Evolutionary conservation across 192 early-diverging fungal genomes (phyloP), one percentile per base, ranked within the genome.

Genomic region (Diversispora epigaea): DNA sequence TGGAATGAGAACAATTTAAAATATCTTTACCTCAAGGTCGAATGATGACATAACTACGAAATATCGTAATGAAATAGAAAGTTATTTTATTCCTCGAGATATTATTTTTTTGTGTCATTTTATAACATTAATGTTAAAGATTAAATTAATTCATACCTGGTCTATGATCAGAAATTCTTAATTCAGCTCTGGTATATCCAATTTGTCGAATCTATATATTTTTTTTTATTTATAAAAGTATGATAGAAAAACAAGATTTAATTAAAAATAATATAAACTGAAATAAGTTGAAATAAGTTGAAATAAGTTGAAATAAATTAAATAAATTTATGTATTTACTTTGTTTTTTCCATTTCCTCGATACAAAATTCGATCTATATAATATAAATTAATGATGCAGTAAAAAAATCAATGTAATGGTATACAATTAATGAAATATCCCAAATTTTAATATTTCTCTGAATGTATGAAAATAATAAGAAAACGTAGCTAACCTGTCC

Each of bases 151-250:
- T 21, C 12, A 50, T 25, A 86, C 83, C 90, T 43, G 93, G 92
- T 44, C 89, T 76, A 80, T 95, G 93, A 78, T 95, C 93, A n/a
- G 93, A 95, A n/a, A 89, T 86, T 43, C 78, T 79, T 62, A 87
- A 45, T 41, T 91, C 89, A 32, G 86, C 90, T 5, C 90, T 73
- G 1, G 77, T 71, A 62, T 90, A 89, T 17, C 80, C 81, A 22
- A 80, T 72, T 72, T 86, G 86, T 19, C 71, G 62, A n/a, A 86
- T 73, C 77, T 82, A 67, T 43, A 43, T 32, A 32, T 32, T 32
- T 32, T 32, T 32, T 1, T 32, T 32, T 32, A n/a, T n/a, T n/a
- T n/a, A n/a, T n/a, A n/a, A n/a, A n/a, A n/a, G n/a, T n/a, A n/a
- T n/a, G n/a, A n/a, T n/a, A n/a, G n/a, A n/a, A n/a, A n/a, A n/a